phyloP scores from a whole-genome alignment of 2,329 filamentous ascomycete genomes.

The Fusarium tupiense region DNA sequence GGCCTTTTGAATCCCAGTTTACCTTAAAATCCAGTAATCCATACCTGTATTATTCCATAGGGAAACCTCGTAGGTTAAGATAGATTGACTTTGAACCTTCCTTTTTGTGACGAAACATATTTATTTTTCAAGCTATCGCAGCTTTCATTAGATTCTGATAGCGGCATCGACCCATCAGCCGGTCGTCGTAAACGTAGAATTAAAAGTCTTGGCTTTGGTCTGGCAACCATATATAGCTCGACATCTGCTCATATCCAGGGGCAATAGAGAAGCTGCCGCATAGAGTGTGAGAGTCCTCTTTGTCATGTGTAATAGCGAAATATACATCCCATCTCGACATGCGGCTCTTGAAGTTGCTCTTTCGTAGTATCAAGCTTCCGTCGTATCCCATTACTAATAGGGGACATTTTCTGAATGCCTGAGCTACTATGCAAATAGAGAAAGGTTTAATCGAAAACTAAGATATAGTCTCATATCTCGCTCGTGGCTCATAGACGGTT shows the following conservation, averaged over 20 bases:
- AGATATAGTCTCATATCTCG: not conserved
- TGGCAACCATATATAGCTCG: not conserved
- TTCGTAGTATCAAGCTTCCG: not conserved
- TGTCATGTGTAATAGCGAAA: not conserved
- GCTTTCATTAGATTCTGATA: not conserved
- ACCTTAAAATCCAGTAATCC: not conserved
- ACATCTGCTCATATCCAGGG: not conserved
- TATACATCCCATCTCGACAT: too few species aligned
- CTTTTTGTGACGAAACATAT: not conserved
- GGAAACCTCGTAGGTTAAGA: not conserved
- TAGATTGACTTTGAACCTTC: not conserved
- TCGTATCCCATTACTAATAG: not conserved
- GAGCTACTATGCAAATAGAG: not conserved
- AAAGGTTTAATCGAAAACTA: too few species aligned
- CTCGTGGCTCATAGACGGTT: not conserved
- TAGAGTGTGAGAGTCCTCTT: not conserved
- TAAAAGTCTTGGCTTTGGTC: not conserved
- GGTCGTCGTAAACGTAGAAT: not conserved
- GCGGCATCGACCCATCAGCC: too few species aligned
- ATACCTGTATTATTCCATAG: too few species aligned
- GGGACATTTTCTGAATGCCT: too few species aligned
- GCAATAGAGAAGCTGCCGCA: not conserved
- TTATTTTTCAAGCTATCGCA: not conserved
- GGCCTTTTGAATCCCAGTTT: not conserved
- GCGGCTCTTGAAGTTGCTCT: not conserved